These are phyloP conservation scores for Sideroxylon spinosum DNA, from an alignment of 179 eudicot genomes.

Conservation along the genomic window DNA sequence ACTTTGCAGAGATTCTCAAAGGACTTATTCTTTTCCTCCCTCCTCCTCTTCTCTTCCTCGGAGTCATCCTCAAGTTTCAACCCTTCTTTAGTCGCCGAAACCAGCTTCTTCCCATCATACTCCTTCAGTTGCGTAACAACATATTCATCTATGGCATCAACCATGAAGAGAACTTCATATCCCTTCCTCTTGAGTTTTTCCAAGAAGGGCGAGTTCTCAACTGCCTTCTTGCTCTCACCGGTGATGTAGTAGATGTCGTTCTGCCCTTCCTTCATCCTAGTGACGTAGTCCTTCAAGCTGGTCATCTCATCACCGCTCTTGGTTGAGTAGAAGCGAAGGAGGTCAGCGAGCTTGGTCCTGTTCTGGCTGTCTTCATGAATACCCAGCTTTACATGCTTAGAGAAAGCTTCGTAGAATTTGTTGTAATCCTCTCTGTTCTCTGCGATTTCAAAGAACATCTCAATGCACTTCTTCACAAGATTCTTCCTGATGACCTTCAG, in stretches of 20 bases:
- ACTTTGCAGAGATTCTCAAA: conserved; percentile 62
- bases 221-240: conserved; percentile 58
- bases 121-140: conserved; percentile 54
- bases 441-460: conserved; percentile 56
- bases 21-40: conserved; percentile 56
- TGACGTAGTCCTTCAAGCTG: conserved; percentile 54
- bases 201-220: conserved; percentile 58
- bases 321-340: conserved; percentile 54
- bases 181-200: conserved; percentile 53
- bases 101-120: conserved; percentile 56
- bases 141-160: conserved; percentile 60
- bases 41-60: conserved; percentile 48
- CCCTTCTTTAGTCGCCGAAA: conserved; percentile 55
- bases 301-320: conserved; percentile 61
- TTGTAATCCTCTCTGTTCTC: conserved; percentile 58
- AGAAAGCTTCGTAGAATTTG: conserved; percentile 56
- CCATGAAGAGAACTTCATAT: conserved; percentile 57
- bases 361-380: conserved; percentile 60
- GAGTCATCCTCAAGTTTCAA: conserved; percentile 48
- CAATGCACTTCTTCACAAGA: conserved; percentile 59
- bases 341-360: conserved; percentile 50
- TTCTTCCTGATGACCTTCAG: conserved; percentile 61
- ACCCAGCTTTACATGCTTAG: conserved; percentile 54
- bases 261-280: conserved; percentile 63
- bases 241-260: conserved; percentile 52